Evolutionary conservation across 2,329 filamentous ascomycete genomes (phyloP).

Genomic region (Emydomyces testavorans): DNA sequence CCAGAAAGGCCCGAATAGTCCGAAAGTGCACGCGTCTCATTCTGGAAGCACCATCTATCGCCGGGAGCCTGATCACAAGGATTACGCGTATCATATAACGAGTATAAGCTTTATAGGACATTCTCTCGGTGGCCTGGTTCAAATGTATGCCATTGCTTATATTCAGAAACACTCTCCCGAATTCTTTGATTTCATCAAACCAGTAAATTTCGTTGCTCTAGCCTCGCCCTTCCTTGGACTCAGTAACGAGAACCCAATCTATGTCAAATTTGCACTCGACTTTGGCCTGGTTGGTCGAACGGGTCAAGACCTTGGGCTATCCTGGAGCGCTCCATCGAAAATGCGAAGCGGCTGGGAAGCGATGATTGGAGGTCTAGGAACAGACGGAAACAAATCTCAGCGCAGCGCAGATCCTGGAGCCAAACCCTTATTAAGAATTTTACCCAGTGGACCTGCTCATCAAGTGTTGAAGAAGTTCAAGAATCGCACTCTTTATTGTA

Average conservation of each 20-base stretch:
- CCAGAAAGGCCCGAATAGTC: conserved; percentile 37
- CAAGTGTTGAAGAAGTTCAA: conserved; percentile 75
- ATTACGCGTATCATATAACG: conserved; percentile 64
- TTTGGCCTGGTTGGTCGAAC: conserved; percentile 94
- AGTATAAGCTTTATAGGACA: conserved; percentile 94
- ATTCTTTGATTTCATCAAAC: conserved; percentile 77
- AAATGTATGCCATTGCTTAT: conserved; percentile 91
- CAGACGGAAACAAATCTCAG: conserved; percentile 44
- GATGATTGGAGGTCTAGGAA: conserved; percentile 68
- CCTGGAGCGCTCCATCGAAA: conserved; percentile 81
- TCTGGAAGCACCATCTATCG: conserved; percentile 46
- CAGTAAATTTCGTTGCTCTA: conserved; percentile 80
- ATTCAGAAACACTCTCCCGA: conserved; percentile 89
- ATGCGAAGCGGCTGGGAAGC: conserved; percentile 79
- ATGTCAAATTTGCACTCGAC: conserved; percentile 92
- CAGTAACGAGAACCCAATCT: conserved; percentile 94
- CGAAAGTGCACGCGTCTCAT: conserved; percentile 33
- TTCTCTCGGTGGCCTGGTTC: conserved; percentile 77
- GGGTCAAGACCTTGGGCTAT: conserved; percentile 85
- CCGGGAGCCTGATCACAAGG: conserved; percentile 31
- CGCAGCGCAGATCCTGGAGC: conserved; percentile 59
- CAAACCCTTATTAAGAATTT: conserved; percentile 76
- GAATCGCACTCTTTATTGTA: conserved; percentile 87
- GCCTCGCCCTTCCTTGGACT: conserved; percentile 81
- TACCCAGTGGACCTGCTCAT: conserved; percentile 86